Percentiles rank a stretch among this genome's conserved stretches.
Evolutionary conservation across 2,329 filamentous ascomycete species (phyloP).

Genomic region (Fusarium sp.): DNA sequence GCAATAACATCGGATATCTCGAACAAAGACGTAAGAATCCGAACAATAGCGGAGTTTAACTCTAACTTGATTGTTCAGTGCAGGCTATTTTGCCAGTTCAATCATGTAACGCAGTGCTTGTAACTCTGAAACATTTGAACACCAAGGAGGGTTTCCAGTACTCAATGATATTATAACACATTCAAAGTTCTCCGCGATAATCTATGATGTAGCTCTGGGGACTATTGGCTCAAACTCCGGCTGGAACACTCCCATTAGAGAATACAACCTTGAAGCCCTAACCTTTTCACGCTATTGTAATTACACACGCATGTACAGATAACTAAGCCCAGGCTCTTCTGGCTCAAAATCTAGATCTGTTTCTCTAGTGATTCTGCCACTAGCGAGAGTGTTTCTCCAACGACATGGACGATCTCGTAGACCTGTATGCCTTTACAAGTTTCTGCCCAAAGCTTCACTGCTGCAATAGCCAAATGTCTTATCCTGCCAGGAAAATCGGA

Average conservation of each 20-base stretch:
- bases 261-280: background rate
- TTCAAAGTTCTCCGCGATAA: background rate
- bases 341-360: background rate
- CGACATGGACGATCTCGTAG: slow-evolving; percentile 24
- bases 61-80: background rate
- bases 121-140: background rate
- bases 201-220: background rate
- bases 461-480: slow-evolving; percentile 1
- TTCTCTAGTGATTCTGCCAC: background rate
- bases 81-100: background rate
- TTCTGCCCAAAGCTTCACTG: slow-evolving; percentile 19
- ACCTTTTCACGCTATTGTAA: background rate
- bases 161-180: background rate
- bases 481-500: background rate
- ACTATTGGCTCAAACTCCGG: too few species aligned
- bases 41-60: background rate
- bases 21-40: background rate
- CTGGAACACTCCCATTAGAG: background rate
- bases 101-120: too few species aligned
- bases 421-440: slow-evolving; percentile 27
- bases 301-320: background rate
- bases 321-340: background rate
- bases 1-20: background rate
- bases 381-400: slow-evolving; percentile 1
- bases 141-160: background rate